These are phyloP conservation scores for Calonectria leucothoes DNA, from an alignment of 2,329 filamentous ascomycete genomes.

Conservation along the genomic window DNA sequence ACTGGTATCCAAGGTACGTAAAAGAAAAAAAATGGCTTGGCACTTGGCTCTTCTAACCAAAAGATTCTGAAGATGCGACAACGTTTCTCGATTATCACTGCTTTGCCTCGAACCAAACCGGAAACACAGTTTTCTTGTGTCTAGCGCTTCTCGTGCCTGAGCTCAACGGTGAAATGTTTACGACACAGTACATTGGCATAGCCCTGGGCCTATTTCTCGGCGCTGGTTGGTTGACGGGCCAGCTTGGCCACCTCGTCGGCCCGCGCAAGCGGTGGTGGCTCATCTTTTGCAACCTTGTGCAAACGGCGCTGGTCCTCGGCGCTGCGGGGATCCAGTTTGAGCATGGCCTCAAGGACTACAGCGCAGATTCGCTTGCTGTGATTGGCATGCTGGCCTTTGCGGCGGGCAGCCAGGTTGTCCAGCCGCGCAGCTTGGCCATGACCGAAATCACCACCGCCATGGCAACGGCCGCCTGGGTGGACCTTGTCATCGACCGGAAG, in stretches of 20 bases:
- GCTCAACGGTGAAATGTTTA: constrained; percentile 2
- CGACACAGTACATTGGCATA: not conserved
- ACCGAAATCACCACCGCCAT: not conserved
- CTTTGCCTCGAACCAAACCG: not conserved
- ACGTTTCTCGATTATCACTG: not conserved
- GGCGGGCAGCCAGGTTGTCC: not conserved
- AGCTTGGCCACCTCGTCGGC: not conserved
- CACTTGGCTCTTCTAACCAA: not conserved
- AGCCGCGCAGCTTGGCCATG: constrained; percentile 3
- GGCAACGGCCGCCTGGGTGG: constrained; percentile 5
- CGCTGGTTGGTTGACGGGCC: not conserved
- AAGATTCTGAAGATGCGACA: not conserved
- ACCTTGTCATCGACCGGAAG: not conserved
- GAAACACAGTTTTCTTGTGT: not conserved
- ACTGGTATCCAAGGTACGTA: not conserved
- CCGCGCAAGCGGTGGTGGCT: constrained; percentile 1
- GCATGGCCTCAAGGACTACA: not conserved
- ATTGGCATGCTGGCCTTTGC: not conserved
- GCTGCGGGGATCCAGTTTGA: not conserved
- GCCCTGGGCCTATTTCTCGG: not conserved
- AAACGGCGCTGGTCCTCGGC: not conserved
- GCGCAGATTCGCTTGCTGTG: not conserved
- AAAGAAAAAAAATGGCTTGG: rapidly evolving
- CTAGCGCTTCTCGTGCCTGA: not conserved
- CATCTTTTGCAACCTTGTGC: not conserved